These are phyloP conservation scores for Aureobasidium sp. DNA, from an alignment of 2,329 filamentous ascomycete genomes.

Conservation along the genomic window DNA sequence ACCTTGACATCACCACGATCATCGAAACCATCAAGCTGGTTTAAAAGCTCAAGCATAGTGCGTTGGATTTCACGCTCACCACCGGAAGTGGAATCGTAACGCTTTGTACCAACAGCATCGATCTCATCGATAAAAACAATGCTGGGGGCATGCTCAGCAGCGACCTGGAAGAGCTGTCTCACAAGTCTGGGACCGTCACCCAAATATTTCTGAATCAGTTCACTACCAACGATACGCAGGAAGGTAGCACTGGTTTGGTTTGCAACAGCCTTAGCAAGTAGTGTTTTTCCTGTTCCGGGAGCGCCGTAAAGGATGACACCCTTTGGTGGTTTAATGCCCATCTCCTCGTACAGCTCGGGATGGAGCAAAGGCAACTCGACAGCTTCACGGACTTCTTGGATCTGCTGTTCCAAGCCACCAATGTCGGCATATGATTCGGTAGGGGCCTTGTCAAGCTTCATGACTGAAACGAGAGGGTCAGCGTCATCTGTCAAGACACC, in stretches of 20 bases:
- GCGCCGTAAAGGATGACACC: constrained; percentile 98
- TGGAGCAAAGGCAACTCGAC: constrained; percentile 92
- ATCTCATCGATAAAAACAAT: constrained; percentile 99
- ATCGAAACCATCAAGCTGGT: constrained; percentile 97
- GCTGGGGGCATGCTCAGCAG: constrained; percentile 89
- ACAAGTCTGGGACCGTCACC: constrained; percentile 92
- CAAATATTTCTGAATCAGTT: constrained; percentile 97
- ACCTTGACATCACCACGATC: constrained; percentile 99
- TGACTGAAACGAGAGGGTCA: constrained; percentile 91
- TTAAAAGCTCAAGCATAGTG: constrained; percentile 96
- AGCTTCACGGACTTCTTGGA: constrained; percentile 95
- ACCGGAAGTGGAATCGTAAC: constrained; percentile 94
- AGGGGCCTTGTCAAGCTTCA: constrained; percentile 98
- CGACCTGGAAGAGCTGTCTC: constrained; percentile 92
- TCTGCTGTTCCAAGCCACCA: constrained; percentile 88
- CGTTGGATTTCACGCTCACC: constrained; percentile 96
- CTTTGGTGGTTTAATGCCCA: constrained; percentile 99
- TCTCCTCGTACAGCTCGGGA: constrained; percentile 97
- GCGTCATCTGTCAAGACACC: constrained; percentile 95
- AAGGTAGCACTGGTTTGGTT: constrained; percentile 99
- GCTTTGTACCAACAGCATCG: constrained; percentile 96
- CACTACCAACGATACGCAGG: constrained; percentile 91
- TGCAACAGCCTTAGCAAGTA: constrained; percentile 92
- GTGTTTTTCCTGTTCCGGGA: constrained; percentile 92
- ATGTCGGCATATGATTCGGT: constrained; percentile 99